Percentiles rank a stretch among this genome's conserved stretches.
Evolutionary conservation across 768 basidiomycete species (phyloP).

Genomic region (Mycena chlorophos): DNA sequence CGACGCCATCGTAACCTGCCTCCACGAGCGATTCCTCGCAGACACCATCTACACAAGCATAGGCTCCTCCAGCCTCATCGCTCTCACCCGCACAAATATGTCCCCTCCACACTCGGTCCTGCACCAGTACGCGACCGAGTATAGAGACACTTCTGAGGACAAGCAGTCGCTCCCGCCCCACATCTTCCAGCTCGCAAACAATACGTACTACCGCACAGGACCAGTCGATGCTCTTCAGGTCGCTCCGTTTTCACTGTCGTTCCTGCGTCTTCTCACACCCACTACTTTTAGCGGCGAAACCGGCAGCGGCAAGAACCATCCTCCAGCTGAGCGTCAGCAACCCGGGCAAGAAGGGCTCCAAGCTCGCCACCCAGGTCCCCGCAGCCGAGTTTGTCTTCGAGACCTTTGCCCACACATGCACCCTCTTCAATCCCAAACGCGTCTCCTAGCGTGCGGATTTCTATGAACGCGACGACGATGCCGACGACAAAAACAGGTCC

Average conservation of each 20-base stretch:
- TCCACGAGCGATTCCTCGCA: conserved; percentile 84
- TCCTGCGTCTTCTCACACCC: neutral
- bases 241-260: conserved; percentile 35
- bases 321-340: conserved; percentile 88
- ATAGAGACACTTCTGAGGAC: conserved; percentile 69
- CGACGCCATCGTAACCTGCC: conserved; percentile 80
- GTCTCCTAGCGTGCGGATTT: conserved; percentile 71
- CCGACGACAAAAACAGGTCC: conserved; percentile 75
- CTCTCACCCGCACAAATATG: conserved; percentile 90
- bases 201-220: conserved; percentile 94
- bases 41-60: conserved; percentile 79
- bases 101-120: conserved; percentile 80
- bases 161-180: conserved; percentile 74
- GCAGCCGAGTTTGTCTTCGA: conserved; percentile 95
- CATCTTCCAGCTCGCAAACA: conserved; percentile 87
- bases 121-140: conserved; percentile 84
- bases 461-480: conserved; percentile 76
- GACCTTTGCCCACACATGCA: conserved; percentile 89
- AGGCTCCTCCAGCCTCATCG: conserved; percentile 73
- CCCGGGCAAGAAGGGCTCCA: conserved; percentile 91
- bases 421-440: conserved; percentile 89
- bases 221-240: conserved; percentile 83
- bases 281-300: conserved; percentile 78
- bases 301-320: conserved; percentile 84
- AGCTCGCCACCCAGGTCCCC: conserved; percentile 82